Base-by-base conservation (phyloP, 495 filamentous ascomycete genomes). In the Letharia columbiana region DNA sequence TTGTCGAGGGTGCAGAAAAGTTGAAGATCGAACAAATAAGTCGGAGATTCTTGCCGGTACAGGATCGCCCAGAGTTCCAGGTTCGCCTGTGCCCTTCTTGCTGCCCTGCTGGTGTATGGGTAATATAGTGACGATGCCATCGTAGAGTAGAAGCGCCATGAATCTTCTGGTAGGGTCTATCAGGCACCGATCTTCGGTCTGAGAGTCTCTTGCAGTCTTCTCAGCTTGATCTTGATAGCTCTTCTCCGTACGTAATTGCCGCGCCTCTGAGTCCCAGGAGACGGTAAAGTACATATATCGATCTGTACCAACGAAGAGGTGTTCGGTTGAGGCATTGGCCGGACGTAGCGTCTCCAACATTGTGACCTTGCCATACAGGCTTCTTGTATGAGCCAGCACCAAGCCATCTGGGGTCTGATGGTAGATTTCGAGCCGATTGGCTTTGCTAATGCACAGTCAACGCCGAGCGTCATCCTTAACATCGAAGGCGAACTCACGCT, bases 231-330 rank as follows among this genome's bases (percentile, higher is more conserved):
- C 89, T 61, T 86, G 83, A 68, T 85, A 90, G 37, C 76, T 81
- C 65, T 89, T 84, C 49, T 89, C 80, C 20, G 91, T 95, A 40
- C 83, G 82, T 2, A 96, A 76, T 66, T 82, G 78, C 33, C 79
- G 77, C n/a, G 73, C 80, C 12, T 82, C 71, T 17, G 79, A 66
- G 75, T 96, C 87, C 94, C 94, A 99, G 1, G 81, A 84, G 20
- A 96, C 75, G 9, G 91, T 94, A 73, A 96, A 96, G 76, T 96
- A 97, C 66, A 88, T 86, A 70, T 87, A 90, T 63, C 90, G 86
- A 72, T 96, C 88, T 15, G 94, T 97, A 42, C 90, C 93, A 67
- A 99, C 82, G 73, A 99, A 96, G 69, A 99, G 84, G 69, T 98
- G 86, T 69, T 97, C 92, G 12, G 87, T 92, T 8, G 78, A 72